phyloP scores from a whole-genome alignment of 768 basidiomycete species.

The Termitomyces sp. region DNA sequence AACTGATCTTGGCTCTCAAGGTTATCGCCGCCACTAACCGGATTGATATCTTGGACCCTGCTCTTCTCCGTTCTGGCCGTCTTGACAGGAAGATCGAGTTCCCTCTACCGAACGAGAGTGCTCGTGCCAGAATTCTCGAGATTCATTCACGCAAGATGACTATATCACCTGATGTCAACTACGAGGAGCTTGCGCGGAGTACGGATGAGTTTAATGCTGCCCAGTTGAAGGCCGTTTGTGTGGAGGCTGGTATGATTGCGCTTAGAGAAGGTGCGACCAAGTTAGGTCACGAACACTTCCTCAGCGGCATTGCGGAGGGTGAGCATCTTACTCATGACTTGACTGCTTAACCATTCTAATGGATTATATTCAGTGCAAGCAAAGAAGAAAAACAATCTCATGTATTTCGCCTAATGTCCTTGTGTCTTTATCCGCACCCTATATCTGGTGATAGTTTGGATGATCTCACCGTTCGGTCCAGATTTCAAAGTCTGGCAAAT shows the following conservation, averaged over 20 bases:
- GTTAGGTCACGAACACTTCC: constrained; percentile 91
- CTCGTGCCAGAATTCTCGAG: constrained; percentile 93
- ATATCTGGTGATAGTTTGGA: neutral
- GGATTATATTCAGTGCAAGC: constrained; percentile 72
- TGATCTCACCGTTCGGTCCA: neutral
- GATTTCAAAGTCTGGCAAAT: neutral
- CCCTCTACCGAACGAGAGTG: constrained; percentile 92
- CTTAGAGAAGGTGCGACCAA: constrained; percentile 87
- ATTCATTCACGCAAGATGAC: constrained; percentile 98
- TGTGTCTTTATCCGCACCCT: neutral
- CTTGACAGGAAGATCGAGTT: constrained; percentile 99
- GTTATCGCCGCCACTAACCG: constrained; percentile 99
- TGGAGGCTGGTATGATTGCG: constrained; percentile 99
- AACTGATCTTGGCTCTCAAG: constrained; percentile 33
- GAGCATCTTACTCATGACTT: constrained; percentile 18
- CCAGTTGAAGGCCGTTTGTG: constrained; percentile 95
- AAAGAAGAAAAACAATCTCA: constrained; percentile 99
- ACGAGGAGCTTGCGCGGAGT: constrained; percentile 91
- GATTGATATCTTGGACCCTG: constrained; percentile 97
- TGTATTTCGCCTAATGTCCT: constrained; percentile 76
- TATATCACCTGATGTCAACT: constrained; percentile 84
- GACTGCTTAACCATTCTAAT: constrained; percentile 1
- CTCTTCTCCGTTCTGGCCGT: constrained; percentile 95
- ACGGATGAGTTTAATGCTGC: constrained; percentile 99
- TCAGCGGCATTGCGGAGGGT: constrained; percentile 89